Conservation (phyloP, 345 rosid species). For the Eucalyptus tenuipes region DNA sequence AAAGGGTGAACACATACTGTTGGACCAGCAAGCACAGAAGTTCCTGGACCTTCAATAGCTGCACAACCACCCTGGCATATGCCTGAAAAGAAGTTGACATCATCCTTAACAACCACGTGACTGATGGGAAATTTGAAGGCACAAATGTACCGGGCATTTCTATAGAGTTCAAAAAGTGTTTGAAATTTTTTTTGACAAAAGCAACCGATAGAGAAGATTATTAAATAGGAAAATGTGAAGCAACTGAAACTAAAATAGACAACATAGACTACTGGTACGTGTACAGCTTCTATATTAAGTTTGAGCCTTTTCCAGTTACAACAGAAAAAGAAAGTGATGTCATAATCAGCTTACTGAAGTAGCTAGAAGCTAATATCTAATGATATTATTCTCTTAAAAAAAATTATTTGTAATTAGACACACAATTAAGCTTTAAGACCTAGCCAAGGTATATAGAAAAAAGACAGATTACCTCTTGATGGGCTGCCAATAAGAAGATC, state of each 20-base stretch:
- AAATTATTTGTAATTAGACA: background rate
- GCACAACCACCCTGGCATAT: constrained; percentile 49
- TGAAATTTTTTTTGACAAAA: background rate
- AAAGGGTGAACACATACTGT: constrained; percentile 18
- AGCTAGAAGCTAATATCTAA: background rate
- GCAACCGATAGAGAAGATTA: background rate
- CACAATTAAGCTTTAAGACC: background rate
- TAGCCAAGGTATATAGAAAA: background rate
- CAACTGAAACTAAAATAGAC: background rate
- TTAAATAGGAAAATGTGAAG: background rate
- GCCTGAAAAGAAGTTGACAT: constrained; percentile 13
- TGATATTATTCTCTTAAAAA: background rate
- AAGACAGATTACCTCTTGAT: constrained; percentile 41
- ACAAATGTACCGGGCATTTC: background rate
- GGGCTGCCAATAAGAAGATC: constrained; percentile 36
- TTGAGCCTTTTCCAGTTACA: background rate
- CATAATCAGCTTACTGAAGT: background rate
- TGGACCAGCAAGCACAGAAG: constrained; percentile 70
- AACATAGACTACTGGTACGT: background rate
- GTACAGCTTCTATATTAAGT: background rate
- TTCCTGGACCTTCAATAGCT: constrained; percentile 68
- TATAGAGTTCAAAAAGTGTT: background rate
- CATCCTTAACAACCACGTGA: background rate
- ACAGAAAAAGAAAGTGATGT: background rate
- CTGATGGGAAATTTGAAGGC: background rate